Conservation (phyloP, 2,329 filamentous ascomycete genomes). For the Clarireedia hainanense region DNA sequence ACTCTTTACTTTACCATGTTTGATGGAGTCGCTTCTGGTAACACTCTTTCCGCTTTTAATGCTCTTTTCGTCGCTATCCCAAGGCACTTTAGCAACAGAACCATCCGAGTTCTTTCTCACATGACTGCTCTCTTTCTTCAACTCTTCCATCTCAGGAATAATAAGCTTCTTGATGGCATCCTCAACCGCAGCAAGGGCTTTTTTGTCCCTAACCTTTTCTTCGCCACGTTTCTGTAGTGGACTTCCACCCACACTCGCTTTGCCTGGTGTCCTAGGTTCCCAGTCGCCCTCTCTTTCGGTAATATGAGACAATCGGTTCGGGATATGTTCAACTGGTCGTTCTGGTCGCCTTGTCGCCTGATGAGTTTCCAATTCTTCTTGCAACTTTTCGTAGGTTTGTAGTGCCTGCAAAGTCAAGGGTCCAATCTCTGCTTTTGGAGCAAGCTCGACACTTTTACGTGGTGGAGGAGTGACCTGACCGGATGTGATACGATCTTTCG, state of each 20-base stretch:
- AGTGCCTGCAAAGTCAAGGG: conserved; percentile 7
- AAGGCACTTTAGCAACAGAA: conserved; percentile 1
- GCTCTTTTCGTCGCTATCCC: conserved; percentile 7
- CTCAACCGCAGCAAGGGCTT: conserved; percentile 7
- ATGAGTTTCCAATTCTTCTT: conserved; percentile 1
- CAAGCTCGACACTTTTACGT: conserved; percentile 4
- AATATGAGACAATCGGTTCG: conserved; percentile 6
- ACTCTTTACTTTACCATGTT: conserved; percentile 7
- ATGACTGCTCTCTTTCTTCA: conserved; percentile 6
- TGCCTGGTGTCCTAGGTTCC: conserved; percentile 3
- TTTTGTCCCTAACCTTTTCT: conserved; percentile 6
- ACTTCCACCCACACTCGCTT: neutral
- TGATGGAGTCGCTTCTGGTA: neutral
- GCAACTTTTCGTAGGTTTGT: conserved; percentile 2
- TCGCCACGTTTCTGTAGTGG: conserved; percentile 3
- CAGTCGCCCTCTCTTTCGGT: conserved; percentile 7
- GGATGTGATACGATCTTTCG: neutral
- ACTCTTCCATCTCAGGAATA: conserved; percentile 7
- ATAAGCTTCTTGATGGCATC: conserved; percentile 7
- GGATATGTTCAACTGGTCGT: conserved; percentile 1
- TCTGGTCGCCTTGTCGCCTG: conserved; percentile 1
- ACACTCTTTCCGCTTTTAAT: neutral
- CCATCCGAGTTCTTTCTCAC: conserved; percentile 3
- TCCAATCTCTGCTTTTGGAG: neutral
- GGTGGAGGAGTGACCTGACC: conserved; percentile 3